phyloP scores from a whole-genome alignment of 2,329 filamentous ascomycete genomes.

The Colletotrichum higginsianum region DNA sequence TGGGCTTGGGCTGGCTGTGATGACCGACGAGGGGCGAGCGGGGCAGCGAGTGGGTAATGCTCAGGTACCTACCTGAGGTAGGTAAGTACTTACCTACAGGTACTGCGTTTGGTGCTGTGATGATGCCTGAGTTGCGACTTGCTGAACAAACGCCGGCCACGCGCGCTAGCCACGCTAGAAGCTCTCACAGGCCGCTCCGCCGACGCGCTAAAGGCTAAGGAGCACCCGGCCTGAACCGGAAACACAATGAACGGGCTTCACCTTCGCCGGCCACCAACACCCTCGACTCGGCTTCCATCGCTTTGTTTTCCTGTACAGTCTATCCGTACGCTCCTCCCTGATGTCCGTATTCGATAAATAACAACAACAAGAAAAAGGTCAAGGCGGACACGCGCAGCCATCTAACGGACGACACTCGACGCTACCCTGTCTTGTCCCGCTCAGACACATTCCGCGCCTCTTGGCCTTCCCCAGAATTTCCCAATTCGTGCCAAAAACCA shows the following conservation, averaged over 20 bases:
- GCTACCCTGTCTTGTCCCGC: neutral
- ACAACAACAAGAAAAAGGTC: neutral
- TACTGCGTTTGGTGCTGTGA: no score
- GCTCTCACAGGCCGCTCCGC: conserved; percentile 16
- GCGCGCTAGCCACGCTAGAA: conserved; percentile 20
- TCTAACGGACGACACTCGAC: no score
- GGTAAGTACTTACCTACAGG: no score
- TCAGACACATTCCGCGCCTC: neutral
- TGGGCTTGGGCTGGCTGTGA: neutral
- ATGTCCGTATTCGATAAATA: no score
- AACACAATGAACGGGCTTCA: conserved; percentile 30
- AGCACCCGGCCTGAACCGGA: conserved; percentile 37
- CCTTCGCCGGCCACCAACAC: conserved; percentile 2
- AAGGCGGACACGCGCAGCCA: neutral
- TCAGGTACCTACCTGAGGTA: no score
- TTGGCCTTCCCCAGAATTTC: conserved; percentile 31
- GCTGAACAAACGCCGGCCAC: conserved; percentile 5
- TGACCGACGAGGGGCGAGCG: conserved; percentile 1
- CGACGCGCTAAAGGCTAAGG: conserved; percentile 15
- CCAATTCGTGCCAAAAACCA: neutral
- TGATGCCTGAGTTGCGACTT: neutral
- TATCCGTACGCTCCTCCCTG: no score
- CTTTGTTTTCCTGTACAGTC: no score
- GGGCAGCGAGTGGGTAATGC: neutral
- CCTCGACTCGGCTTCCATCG: neutral